Conservation (phyloP, 108 stramenopile genomes). For the Fragilaria crotonensis region DNA sequence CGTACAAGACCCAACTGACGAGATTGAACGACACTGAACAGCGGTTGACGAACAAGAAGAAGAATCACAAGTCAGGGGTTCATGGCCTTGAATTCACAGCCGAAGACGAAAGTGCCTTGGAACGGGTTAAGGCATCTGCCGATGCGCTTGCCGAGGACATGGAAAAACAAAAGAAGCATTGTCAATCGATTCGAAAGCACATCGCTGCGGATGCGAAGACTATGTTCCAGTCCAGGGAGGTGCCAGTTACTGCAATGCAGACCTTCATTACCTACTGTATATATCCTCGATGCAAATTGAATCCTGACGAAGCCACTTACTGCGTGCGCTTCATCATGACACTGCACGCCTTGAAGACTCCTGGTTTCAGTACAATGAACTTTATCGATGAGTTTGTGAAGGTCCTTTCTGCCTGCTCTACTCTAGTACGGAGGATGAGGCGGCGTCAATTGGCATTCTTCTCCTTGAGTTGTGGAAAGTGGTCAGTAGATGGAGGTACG, state of each 20-base stretch:
- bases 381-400: slow-evolving; percentile 61
- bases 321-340: slow-evolving; percentile 65
- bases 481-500: slow-evolving; percentile 72
- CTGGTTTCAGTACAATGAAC: slow-evolving; percentile 68
- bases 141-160: slow-evolving; percentile 42
- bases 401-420: slow-evolving; percentile 55
- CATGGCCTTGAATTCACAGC: neutral
- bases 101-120: slow-evolving; percentile 21
- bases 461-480: slow-evolving; percentile 66
- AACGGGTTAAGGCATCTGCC: slow-evolving; percentile 41
- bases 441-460: slow-evolving; percentile 68
- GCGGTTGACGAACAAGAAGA: slow-evolving; percentile 34
- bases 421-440: slow-evolving; percentile 84
- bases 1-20: slow-evolving; percentile 53
- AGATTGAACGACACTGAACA: slow-evolving; percentile 67
- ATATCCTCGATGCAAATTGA: slow-evolving; percentile 58
- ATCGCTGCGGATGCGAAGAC: slow-evolving; percentile 32
- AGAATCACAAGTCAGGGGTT: slow-evolving; percentile 1
- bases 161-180: slow-evolving; percentile 56
- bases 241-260: slow-evolving; percentile 21
- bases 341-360: slow-evolving; percentile 69
- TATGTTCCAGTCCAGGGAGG: slow-evolving; percentile 25
- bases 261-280: slow-evolving; percentile 67
- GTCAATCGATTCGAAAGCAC: slow-evolving; percentile 24
- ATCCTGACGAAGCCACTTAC: slow-evolving; percentile 84